Percentiles rank a stretch among this genome's conserved stretches.
Evolutionary conservation across 768 basidiomycete genomes (phyloP).

Genomic region (Gymnopilus dilepis): DNA sequence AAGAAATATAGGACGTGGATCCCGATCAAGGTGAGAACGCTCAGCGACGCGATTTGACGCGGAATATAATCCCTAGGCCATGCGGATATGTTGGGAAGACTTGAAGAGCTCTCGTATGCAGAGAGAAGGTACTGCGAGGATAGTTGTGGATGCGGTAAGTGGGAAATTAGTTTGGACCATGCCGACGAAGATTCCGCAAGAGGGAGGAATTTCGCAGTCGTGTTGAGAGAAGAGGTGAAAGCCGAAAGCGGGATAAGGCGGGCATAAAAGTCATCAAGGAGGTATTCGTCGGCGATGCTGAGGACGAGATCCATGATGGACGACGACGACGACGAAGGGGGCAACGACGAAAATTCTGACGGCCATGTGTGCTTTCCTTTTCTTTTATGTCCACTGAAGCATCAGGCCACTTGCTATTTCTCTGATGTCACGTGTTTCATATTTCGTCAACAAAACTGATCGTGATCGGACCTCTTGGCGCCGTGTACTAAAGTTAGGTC

Average conservation of each 20-base stretch:
- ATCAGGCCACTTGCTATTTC: constrained; percentile 47
- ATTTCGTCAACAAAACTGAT: neutral
- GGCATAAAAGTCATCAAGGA: constrained; percentile 84
- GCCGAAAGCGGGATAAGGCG: constrained; percentile 68
- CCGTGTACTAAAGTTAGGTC: neutral
- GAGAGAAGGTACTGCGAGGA: constrained; percentile 40
- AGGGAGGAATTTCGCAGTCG: constrained; percentile 39
- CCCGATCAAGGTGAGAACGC: constrained; percentile 75
- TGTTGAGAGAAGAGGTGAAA: constrained; percentile 44
- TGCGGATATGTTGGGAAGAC: constrained; percentile 57
- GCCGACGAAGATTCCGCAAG: constrained; percentile 40
- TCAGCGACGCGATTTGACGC: constrained; percentile 78
- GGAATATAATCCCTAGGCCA: constrained; percentile 87
- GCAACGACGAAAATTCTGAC: neutral
- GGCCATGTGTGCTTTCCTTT: constrained; percentile 7
- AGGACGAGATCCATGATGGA: constrained; percentile 85
- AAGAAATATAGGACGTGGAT: constrained; percentile 88
- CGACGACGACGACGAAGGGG: neutral
- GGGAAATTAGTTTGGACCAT: constrained; percentile 60
- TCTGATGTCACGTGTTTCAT: constrained; percentile 33
- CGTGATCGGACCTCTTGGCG: constrained; percentile 6
- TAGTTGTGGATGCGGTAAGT: constrained; percentile 62
- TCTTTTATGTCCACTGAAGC: constrained; percentile 28
- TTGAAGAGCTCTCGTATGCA: constrained; percentile 31
- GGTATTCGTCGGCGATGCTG: constrained; percentile 64